Evolutionary conservation across 139 green algal species (phyloP), one percentile per base, ranked within the genome.

Genomic region (Marvania coccoides): DNA sequence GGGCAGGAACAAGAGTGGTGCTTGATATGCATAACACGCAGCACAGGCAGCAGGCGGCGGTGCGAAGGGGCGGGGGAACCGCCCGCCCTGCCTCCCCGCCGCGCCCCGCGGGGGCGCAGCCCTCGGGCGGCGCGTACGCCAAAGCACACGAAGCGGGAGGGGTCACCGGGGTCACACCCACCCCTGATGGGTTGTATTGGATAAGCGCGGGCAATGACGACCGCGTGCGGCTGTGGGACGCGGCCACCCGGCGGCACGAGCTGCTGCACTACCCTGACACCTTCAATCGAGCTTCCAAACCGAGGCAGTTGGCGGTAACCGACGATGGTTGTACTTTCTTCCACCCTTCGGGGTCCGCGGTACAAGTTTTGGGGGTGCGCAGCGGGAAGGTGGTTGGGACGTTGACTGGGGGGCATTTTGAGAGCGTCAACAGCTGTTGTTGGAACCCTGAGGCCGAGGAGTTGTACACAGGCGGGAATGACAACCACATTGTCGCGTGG

Each of bases 191-290:
- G 0, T 65, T 86, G 15, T 66, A 75, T 63, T 80, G 78, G 59
- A 29, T 96, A 3, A 86, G 68, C 37, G 78, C 80, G n/a, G 90
- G 84, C 39, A 84, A 75, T 2, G 90, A 96, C 73, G 76, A 73
- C n/a, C 71, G 76, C 0, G 37, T 96, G 45, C 70, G 84, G 19
- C 78, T 95, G 48, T 96, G 90, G 90, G 86, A 96, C 68, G 63
- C 72, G 14, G 5, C 53, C 28, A 61, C 24, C 3, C 14, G 35
- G 37, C 58, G 74, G 23, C 82, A 94, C 70, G 31, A 58, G 55
- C 75, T 95, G 38, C 80, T 93, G 3, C 73, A 87, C 54, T 95
- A 87, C 54, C 47, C 71, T 0, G 70, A 74, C 14, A 79, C 83
- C 0, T 76, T 71, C 65, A 93, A 91, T 73, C 67, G 73, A 23